These are phyloP conservation scores for Phytophthora brassicae DNA, from an alignment of 352 stramenopile species.

Conservation along the genomic window DNA sequence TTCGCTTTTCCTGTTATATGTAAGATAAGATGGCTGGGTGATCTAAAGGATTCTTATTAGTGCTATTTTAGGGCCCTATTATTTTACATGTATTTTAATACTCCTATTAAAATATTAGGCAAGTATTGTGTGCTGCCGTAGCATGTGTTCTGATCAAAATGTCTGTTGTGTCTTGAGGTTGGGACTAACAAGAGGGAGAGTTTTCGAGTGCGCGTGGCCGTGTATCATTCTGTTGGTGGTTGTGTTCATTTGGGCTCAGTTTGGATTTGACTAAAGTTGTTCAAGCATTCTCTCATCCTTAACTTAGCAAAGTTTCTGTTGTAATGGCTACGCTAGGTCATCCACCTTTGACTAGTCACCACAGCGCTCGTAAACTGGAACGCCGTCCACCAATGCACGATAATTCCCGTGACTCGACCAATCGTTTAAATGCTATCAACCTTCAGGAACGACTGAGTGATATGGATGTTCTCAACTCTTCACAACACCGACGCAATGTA, in stretches of 20 bases:
- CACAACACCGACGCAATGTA: conserved; percentile 48
- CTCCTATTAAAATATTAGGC: no score
- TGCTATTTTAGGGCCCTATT: neutral
- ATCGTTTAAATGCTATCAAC: neutral
- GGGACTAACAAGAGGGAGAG: neutral
- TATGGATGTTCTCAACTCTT: conserved; percentile 20
- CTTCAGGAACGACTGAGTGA: conserved; percentile 38
- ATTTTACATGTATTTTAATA: no score
- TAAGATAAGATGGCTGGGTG: neutral
- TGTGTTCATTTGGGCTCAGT: conserved; percentile 8
- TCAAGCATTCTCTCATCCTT: neutral
- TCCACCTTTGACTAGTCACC: no score
- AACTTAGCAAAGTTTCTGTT: neutral
- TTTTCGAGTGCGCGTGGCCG: neutral
- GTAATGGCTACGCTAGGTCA: conserved; percentile 12
- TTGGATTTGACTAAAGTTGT: conserved; percentile 21
- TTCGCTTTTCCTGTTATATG: neutral
- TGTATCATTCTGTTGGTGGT: neutral
- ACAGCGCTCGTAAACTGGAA: no score
- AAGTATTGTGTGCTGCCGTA: no score
- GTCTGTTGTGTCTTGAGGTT: neutral
- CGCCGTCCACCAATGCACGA: conserved; percentile 11
- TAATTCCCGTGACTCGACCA: neutral
- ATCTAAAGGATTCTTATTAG: conserved; percentile 23
- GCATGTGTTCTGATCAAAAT: conserved; percentile 3